Evolutionary conservation across 495 filamentous ascomycete genomes (phyloP), one percentile per base, ranked within the genome.

Genomic region (Daldinia vernicosa): DNA sequence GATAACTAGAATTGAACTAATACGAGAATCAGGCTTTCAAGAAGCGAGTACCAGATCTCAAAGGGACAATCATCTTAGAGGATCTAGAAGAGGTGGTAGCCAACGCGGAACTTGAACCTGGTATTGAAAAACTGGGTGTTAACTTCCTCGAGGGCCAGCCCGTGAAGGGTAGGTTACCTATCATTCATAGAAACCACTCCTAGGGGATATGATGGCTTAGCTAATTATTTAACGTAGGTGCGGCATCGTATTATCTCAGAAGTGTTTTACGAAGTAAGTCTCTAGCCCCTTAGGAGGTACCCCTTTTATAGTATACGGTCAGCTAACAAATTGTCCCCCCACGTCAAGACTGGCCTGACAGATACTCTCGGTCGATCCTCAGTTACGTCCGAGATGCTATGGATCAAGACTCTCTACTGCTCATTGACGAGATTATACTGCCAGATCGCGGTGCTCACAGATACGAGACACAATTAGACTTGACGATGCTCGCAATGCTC

Each of bases 111-210:
- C 72, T 74, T 0, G 77, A 80, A n/a, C 70, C 79, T 1, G 84
- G 85, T 0, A 81, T 89, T n/a, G 78, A 84, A 59, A 70, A 74
- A 14, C 75, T 82, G 60, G 77, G 69, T 0, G 74, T 87, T 28
- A 78, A 88, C 72, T 87, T 89, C 75, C 88, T 84, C 63, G 72
- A 78, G 15, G 59, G 70, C 22, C 85, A 90, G 68, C 76, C 81
- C 0, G 69, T 89, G 12, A 79, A 78, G 76, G 82, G 84, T 80
- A 56, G 72, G 76, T 66, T 66, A 32, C 24, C 14, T 66, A 32
- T 30, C 14, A 7, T 28, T 3, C 3, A 1, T 4, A 17, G 0
- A 7, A 43, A 33, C 9, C 2, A 1, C 7, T 5, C 11, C 2
- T 8, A 6, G 43, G 15, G 12, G 32, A 24, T 27, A 11, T 15